phyloP scores from a whole-genome alignment of 805 yeast genomes.

The Torulaspora maleeae region DNA sequence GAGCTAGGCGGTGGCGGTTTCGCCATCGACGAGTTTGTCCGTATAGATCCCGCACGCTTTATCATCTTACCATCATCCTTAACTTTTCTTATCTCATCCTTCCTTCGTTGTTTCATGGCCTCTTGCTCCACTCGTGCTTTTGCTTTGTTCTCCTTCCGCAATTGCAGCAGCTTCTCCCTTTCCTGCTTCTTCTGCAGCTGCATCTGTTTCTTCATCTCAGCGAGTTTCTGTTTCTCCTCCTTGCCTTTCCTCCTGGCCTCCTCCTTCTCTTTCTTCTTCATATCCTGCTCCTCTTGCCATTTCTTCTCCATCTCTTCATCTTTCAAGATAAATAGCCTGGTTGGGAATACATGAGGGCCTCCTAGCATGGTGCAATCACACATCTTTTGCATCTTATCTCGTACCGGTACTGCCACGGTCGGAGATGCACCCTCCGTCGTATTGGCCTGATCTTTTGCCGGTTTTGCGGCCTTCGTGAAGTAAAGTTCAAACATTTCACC shows the following conservation, averaged over 20 bases:
- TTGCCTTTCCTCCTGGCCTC: conserved; percentile 36
- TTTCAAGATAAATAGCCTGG: conserved; percentile 74
- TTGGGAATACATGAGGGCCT: conserved; percentile 82
- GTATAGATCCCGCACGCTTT: conserved; percentile 7
- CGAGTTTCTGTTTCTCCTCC: conserved; percentile 29
- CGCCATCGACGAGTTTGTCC: background rate
- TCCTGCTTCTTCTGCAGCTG: conserved; percentile 25
- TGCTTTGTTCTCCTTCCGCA: conserved; percentile 22
- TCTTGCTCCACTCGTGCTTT: conserved; percentile 24
- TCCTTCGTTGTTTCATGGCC: conserved; percentile 16
- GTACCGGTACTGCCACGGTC: conserved; percentile 35
- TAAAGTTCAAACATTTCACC: conserved; percentile 67
- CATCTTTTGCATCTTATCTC: conserved; percentile 85
- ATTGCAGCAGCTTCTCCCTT: conserved; percentile 18
- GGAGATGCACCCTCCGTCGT: conserved; percentile 8
- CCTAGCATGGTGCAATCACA: conserved; percentile 67
- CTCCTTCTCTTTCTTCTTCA: conserved; percentile 35
- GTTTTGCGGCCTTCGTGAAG: conserved; percentile 65
- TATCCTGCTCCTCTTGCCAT: conserved; percentile 40
- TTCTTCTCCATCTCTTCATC: conserved; percentile 64
- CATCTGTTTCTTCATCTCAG: conserved; percentile 28
- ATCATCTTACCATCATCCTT: conserved; percentile 20
- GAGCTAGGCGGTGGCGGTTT: conserved; percentile 5
- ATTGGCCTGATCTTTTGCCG: conserved; percentile 38
- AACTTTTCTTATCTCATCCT: conserved; percentile 22